Conservation (phyloP, 2,329 filamentous ascomycete genomes). For the Exophiala dermatitidis region DNA sequence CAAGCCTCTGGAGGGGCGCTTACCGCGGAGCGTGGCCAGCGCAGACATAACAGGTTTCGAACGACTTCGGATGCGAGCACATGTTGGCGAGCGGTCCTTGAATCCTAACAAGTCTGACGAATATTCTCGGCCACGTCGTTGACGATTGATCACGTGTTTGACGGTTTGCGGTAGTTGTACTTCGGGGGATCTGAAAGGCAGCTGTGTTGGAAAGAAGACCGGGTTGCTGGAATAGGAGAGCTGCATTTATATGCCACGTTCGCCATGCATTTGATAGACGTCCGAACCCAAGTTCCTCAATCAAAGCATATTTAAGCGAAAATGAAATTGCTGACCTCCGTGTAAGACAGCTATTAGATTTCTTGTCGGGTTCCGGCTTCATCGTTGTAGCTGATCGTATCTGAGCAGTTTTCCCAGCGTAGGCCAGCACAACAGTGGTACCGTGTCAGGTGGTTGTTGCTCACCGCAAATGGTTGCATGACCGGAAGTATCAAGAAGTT, state of each 20-base stretch:
- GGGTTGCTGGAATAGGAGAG: background rate
- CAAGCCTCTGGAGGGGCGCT: background rate
- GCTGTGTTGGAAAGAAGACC: background rate
- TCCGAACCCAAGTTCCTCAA: background rate
- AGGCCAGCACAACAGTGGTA: conserved; percentile 5
- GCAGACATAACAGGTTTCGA: conserved; percentile 10
- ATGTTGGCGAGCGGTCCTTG: conserved; percentile 5
- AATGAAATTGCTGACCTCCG: conserved; percentile 3
- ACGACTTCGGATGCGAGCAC: conserved; percentile 15
- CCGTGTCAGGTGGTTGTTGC: conserved; percentile 1
- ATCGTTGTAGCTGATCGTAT: background rate
- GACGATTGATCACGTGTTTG: too few species aligned
- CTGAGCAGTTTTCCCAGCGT: background rate
- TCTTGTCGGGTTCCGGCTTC: background rate
- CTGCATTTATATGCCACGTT: conserved; percentile 14
- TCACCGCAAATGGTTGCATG: background rate
- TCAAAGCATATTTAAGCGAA: background rate
- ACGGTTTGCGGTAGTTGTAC: too few species aligned
- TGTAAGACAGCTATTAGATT: conserved; percentile 6
- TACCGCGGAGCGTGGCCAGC: conserved; percentile 18
- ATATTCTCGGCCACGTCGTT: too few species aligned
- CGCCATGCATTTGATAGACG: conserved; percentile 11
- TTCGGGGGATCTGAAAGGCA: background rate
- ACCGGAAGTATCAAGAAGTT: background rate
- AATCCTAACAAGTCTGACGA: background rate